Evolutionary conservation across 1,284 basidiomycete genomes (phyloP), one percentile per base, ranked within the genome.

Genomic region (Singerocomus inundabilis): DNA sequence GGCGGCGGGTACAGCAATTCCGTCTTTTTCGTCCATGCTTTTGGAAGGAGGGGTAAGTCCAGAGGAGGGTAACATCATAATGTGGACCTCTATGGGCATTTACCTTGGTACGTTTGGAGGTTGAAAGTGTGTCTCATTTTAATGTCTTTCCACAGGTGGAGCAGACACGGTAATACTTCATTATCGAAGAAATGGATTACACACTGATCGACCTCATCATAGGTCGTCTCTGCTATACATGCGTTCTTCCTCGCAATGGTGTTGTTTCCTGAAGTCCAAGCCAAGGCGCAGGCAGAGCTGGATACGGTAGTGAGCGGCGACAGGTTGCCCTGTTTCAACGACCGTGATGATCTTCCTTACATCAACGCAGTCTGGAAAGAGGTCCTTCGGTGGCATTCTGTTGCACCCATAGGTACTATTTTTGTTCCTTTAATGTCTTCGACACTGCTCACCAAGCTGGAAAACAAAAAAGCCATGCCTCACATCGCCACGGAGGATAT

Each of bases 401-500:
- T 52, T 10, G 0, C 13, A 25, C 64, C 61, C 0, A 21, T 55
- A 26, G 49, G 64, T 64, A 48, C 15, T 8, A 1, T 34, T 40
- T 28, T 11, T 25, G 5, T 1, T 24, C 7, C 21, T 21, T 21
- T 12, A 4, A 12, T 5, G 1, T 6, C n/a, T 36, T 25, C 1
- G 3, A 6, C 30, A 2, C 6, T 10, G 10, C 70, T 52, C 66
- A 71, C 1, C 70, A 5, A 16, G 0, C 3, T n/a, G 3, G 40
- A 28, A 9, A 6, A 26, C 21, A 21, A 21, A 21, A 43, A 25
- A 74, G 73, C 61, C 5, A 57, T 70, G 7, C 15, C 60, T 1
- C 74, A 76, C 37, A 64, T 70, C 2, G 57, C 70, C 1, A 59
- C 55, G 15, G 66, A 73, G 49, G 72, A 78, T 21, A 67, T 72